Percentiles rank a stretch among this genome's conserved stretches.
Conservation (phyloP, 2,329 filamentous ascomycete genomes). For the Cercospora canescens region DNA sequence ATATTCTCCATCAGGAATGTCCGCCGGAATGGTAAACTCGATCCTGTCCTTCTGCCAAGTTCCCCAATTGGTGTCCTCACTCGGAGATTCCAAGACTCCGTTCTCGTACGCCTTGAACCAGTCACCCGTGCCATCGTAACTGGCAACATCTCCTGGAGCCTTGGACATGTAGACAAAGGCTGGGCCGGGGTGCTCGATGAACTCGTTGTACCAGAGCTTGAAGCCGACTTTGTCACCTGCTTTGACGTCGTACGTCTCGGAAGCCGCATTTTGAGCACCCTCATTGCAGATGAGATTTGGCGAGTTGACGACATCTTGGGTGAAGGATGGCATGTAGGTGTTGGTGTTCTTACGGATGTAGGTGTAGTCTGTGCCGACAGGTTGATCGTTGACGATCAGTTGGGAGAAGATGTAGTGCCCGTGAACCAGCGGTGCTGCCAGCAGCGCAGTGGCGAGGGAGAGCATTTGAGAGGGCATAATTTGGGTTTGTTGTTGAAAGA, state of each 20-base stretch:
- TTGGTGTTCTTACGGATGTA: constrained; percentile 26
- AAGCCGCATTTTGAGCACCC: constrained; percentile 14
- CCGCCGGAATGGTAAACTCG: constrained; percentile 20
- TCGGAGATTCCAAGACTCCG: constrained; percentile 13
- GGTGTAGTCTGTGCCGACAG: constrained; percentile 19
- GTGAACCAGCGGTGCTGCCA: not conserved
- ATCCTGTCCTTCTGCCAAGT: constrained; percentile 19
- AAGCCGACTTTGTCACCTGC: constrained; percentile 23
- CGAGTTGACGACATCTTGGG: constrained; percentile 15
- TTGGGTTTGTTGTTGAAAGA: not conserved
- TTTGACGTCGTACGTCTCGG: constrained; percentile 19
- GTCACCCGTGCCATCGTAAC: constrained; percentile 20
- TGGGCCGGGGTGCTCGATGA: constrained; percentile 25
- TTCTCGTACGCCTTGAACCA: constrained; percentile 27
- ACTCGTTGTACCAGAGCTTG: constrained; percentile 17
- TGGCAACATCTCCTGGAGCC: constrained; percentile 19
- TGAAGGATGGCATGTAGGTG: constrained; percentile 21
- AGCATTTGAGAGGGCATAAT: not conserved
- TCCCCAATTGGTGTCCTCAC: constrained; percentile 15
- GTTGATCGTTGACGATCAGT: constrained; percentile 20
- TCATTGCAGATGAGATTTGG: constrained; percentile 11
- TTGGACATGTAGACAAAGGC: constrained; percentile 24
- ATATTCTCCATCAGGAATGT: constrained; percentile 5
- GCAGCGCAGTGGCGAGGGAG: not conserved
- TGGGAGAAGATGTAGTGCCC: constrained; percentile 27